These are phyloP conservation scores for Suhomyces pyralidae DNA, from an alignment of 805 yeast genomes.

Conservation along the genomic window DNA sequence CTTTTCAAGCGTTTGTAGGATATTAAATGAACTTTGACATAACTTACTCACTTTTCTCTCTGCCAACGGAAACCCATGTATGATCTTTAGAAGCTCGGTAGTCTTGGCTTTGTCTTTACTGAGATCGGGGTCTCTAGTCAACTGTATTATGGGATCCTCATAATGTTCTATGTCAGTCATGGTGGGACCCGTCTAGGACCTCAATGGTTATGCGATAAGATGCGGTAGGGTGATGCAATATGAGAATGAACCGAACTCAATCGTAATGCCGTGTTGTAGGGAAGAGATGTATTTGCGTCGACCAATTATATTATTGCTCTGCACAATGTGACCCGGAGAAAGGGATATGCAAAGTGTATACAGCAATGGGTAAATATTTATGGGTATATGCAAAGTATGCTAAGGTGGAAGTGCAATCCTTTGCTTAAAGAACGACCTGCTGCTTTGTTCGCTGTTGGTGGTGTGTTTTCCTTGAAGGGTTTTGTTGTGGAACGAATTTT, in stretches of 20 bases:
- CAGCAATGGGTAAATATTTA: not conserved
- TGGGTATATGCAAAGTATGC: not conserved
- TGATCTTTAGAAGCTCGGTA: slow-evolving; percentile 36
- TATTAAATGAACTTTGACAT: slow-evolving; percentile 47
- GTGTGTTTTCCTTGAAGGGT: not conserved
- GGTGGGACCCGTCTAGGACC: not conserved
- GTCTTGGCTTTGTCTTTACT: slow-evolving; percentile 42
- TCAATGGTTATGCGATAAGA: too few relatives aligned
- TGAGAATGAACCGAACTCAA: not conserved
- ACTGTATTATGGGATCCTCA: slow-evolving; percentile 46
- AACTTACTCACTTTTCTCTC: slow-evolving; percentile 45
- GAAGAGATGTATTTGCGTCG: not conserved
- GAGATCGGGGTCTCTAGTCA: slow-evolving; percentile 49
- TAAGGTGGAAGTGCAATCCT: not conserved
- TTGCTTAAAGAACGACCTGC: not conserved
- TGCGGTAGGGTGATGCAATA: not conserved
- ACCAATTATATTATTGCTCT: not conserved
- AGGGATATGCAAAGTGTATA: not conserved
- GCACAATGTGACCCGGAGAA: not conserved
- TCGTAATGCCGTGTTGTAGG: not conserved
- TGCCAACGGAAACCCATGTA: slow-evolving; percentile 41
- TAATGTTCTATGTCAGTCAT: slow-evolving; percentile 28
- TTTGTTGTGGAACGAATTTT: not conserved
- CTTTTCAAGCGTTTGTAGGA: slow-evolving; percentile 49
- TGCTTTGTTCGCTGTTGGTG: not conserved